phyloP scores from a whole-genome alignment of 257 asterid genomes.

The Penstemon newberryi region DNA sequence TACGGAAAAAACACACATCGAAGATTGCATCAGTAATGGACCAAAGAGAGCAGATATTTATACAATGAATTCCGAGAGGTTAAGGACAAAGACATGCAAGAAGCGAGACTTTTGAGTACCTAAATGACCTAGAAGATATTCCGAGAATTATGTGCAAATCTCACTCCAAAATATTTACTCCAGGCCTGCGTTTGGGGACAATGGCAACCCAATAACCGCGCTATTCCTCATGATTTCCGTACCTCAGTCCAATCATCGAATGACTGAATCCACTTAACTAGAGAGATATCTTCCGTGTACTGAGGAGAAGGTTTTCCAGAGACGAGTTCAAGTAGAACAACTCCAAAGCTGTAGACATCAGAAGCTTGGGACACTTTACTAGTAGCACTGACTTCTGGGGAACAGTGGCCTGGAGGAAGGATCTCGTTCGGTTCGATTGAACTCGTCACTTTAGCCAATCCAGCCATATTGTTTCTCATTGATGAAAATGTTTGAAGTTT shows the following conservation, averaged over 20 bases:
- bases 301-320: neutral
- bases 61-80: too few species aligned
- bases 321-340: slow-evolving; percentile 36
- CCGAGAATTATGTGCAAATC: too few species aligned
- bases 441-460: slow-evolving; percentile 8
- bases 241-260: slow-evolving; percentile 41
- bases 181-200: slow-evolving; percentile 42
- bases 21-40: too few species aligned
- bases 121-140: too few species aligned
- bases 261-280: slow-evolving; percentile 40
- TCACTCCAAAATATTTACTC: slow-evolving; percentile 32
- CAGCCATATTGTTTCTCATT: slow-evolving; percentile 36
- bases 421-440: too few species aligned
- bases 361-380: slow-evolving; percentile 29
- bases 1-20: too few species aligned
- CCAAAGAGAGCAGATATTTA: too few species aligned
- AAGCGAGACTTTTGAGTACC: too few species aligned
- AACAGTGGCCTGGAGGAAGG: too few species aligned
- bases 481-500: slow-evolving; percentile 35
- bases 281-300: slow-evolving; percentile 21
- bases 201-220: slow-evolving; percentile 37
- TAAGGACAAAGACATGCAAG: too few species aligned
- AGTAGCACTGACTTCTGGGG: slow-evolving; percentile 31
- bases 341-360: slow-evolving; percentile 36
- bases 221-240: slow-evolving; percentile 16